Conservation (phyloP, 768 basidiomycete genomes). For the Serendipita vermifera region DNA sequence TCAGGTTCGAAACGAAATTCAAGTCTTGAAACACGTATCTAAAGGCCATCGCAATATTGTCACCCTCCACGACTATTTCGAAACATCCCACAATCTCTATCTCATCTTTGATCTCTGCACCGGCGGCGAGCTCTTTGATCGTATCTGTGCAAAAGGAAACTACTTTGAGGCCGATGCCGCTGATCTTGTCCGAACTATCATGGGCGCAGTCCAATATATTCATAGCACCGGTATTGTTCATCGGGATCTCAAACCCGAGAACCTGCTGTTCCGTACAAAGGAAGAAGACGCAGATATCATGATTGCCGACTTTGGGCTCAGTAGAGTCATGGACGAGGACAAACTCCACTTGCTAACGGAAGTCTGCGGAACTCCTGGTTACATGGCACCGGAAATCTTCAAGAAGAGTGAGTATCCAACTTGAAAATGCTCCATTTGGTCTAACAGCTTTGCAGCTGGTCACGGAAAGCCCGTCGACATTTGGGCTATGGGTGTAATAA, state of each 20-base stretch:
- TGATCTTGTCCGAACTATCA: conserved; percentile 71
- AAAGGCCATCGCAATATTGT: conserved; percentile 85
- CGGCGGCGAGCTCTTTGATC: conserved; percentile 96
- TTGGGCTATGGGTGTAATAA: conserved; percentile 98
- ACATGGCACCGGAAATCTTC: conserved; percentile 96
- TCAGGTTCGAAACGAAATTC: conserved; percentile 93
- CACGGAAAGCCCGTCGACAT: conserved; percentile 91
- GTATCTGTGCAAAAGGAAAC: conserved; percentile 94
- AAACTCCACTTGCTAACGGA: conserved; percentile 82
- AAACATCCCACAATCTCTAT: conserved; percentile 90
- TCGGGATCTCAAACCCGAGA: conserved; percentile 95
- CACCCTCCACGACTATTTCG: conserved; percentile 91
- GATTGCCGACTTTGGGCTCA: conserved; percentile 94
- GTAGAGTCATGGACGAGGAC: conserved; percentile 80
- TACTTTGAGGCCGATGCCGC: conserved; percentile 96
- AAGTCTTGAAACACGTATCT: conserved; percentile 85
- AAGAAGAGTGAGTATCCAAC: background rate
- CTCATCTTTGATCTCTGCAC: conserved; percentile 94
- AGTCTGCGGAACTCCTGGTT: conserved; percentile 91
- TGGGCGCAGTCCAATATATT: conserved; percentile 79
- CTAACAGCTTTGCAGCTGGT: conserved; percentile 40
- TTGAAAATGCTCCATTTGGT: background rate
- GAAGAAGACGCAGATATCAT: conserved; percentile 89
- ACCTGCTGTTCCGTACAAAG: conserved; percentile 82
- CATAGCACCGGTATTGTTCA: conserved; percentile 90